phyloP scores from a whole-genome alignment of 2,329 filamentous ascomycete genomes.

The Ceratocystis cacaofunesta region DNA sequence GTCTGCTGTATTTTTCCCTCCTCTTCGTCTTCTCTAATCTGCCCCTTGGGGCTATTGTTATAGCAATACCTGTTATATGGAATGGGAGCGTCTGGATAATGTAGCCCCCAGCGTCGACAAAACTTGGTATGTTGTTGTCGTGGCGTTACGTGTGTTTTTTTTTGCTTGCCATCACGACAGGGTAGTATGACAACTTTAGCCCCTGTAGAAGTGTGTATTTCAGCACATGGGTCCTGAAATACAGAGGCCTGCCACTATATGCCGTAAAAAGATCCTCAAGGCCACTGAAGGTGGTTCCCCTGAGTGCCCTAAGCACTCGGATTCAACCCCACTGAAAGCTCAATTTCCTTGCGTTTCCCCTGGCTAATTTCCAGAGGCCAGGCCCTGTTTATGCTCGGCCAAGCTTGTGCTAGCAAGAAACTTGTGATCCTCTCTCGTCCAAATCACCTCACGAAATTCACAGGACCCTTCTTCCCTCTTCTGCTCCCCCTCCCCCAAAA shows the following conservation, averaged over 20 bases:
- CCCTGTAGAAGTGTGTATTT: not conserved
- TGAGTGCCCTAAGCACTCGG: not conserved
- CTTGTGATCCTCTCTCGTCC: not conserved
- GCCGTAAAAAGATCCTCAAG: no score
- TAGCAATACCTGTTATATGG: not conserved
- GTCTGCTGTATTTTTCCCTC: no score
- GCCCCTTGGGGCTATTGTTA: not conserved
- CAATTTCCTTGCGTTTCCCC: not conserved
- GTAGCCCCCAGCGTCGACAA: not conserved
- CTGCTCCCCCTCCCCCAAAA: not conserved
- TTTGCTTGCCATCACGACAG: constrained; percentile 2
- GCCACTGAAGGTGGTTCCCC: no score
- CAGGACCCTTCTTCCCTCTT: not conserved
- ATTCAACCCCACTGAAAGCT: not conserved
- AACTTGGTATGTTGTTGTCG: not conserved
- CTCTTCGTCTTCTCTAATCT: no score
- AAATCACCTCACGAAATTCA: not conserved
- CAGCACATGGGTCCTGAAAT: not conserved
- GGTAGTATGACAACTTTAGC: not conserved
- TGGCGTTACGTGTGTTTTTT: not conserved
- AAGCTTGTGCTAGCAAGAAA: not conserved
- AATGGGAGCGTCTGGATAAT: not conserved
- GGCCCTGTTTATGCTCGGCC: not conserved
- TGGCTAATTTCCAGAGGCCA: constrained; percentile 2
- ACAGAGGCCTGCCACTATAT: not conserved